Evolutionary conservation across 352 stramenopile species (phyloP), one percentile per base, ranked within the genome.

Genomic region (Globisporangium okanoganense): DNA sequence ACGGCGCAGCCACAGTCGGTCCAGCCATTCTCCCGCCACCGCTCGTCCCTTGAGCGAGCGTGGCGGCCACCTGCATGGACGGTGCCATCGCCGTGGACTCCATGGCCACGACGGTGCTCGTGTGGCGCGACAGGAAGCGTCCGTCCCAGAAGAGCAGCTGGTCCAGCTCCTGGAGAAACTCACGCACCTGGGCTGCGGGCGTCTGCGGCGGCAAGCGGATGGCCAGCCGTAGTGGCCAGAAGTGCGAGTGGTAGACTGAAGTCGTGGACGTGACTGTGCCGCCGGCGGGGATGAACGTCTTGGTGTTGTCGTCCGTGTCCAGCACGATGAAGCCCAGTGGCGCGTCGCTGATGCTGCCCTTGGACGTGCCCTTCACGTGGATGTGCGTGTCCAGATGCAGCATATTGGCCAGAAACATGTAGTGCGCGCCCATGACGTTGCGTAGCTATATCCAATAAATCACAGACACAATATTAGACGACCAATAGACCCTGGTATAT

Each of bases 391-490:
- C 70, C 5, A 89, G 49, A 33, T 76, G 73, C 45, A 91, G 58
- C 78, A 91, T 88, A 57, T 87, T 91, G 62, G 71, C 63, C 51
- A 91, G 64, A 45, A 91, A 91, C 82, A 91, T 89, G 63, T 89
- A 86, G 61, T 88, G 79, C 2, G 73, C 82, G 3, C 79, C 82
- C 67, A 91, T 71, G 62, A 89, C 66, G 47, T 91, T 91, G 27
- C 76, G 79, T 10, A 91, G 58, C 82, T 91, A 47, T 20, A 1
- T 5, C 10, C 29, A 33, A 33, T n/a, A n/a, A n/a, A n/a, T n/a
- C n/a, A n/a, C n/a, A n/a, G n/a, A n/a, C n/a, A n/a, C n/a, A n/a
- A n/a, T n/a, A n/a, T n/a, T n/a, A n/a, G n/a, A n/a, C n/a, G n/a
- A n/a, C n/a, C n/a, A n/a, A n/a, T n/a, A n/a, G n/a, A n/a, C n/a